A percentile compares a stretch with the other conserved stretches of the same genome.
Evolutionary conservation across 2,329 filamentous ascomycete species (phyloP).

Genomic region (Metarhizium sp.): DNA sequence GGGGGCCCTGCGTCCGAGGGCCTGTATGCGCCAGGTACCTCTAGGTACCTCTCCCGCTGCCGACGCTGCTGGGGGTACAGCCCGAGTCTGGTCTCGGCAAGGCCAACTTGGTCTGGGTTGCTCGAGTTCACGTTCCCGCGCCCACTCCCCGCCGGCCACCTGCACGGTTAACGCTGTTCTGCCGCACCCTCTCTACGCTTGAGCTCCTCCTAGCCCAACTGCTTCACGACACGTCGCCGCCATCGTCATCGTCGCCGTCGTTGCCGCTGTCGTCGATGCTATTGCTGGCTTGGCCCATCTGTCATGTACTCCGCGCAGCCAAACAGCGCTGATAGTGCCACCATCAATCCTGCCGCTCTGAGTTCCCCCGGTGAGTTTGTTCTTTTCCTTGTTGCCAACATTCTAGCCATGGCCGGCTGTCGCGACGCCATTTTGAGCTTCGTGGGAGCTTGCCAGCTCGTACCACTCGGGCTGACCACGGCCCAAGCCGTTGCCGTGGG

Average conservation of each 20-base stretch:
- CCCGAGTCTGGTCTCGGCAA: no score
- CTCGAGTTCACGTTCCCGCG: conserved; percentile 2
- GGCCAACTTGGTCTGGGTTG: no score
- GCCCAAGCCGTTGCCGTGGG: conserved; percentile 5
- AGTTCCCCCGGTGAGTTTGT: conserved; percentile 60
- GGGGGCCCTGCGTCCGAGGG: no score
- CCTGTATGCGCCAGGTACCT: no score
- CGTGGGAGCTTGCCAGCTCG: not conserved
- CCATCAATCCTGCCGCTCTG: conserved; percentile 83
- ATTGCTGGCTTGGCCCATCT: conserved; percentile 14
- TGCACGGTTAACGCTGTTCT: conserved; percentile 38
- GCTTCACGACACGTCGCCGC: conserved; percentile 52
- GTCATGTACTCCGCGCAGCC: conserved; percentile 36
- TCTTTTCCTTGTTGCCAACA: not conserved
- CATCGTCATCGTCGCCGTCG: conserved; percentile 16
- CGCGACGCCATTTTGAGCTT: not conserved
- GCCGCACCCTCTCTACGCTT: conserved; percentile 30
- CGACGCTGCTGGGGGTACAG: not conserved
- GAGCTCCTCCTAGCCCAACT: conserved; percentile 40
- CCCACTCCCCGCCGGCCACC: conserved; percentile 23
- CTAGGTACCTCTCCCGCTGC: not conserved
- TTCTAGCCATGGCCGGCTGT: not conserved
- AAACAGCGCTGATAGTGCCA: conserved; percentile 74
- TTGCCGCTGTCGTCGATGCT: conserved; percentile 9
- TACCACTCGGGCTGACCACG: not conserved